A percentile compares a stretch with the other conserved stretches of the same genome.
These are phyloP conservation scores for Crithidia expoeki DNA, from an alignment of 208 protist genomes.

Conservation along the genomic window DNA sequence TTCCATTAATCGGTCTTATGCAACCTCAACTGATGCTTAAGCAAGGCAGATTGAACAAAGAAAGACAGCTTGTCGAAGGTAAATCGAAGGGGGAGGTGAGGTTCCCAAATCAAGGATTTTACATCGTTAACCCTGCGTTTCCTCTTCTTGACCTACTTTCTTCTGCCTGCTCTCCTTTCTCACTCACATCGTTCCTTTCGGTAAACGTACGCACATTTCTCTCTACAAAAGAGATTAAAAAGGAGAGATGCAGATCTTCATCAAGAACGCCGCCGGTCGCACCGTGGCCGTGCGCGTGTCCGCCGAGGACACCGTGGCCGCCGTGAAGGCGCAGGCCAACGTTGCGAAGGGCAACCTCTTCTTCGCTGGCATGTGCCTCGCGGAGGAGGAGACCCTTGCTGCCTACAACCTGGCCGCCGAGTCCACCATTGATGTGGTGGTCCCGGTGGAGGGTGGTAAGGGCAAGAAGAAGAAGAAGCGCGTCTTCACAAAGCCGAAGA, in stretches of 20 bases:
- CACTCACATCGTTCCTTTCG: no score
- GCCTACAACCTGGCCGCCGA: constrained; percentile 79
- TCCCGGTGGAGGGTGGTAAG: constrained; percentile 92
- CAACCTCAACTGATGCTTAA: no score
- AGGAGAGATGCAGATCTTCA: constrained; percentile 93
- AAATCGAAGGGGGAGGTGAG: no score
- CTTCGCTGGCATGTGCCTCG: constrained; percentile 90
- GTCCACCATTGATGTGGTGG: constrained; percentile 89
- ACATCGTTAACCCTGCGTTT: no score
- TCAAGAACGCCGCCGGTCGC: constrained; percentile 91
- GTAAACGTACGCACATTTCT: constrained; percentile 1
- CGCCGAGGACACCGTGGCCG: constrained; percentile 84
- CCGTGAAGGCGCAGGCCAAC: constrained; percentile 80
- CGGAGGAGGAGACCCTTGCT: constrained; percentile 71
- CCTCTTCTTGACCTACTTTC: no score
- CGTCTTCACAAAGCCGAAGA: constrained; percentile 99
- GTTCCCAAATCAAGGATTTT: no score
- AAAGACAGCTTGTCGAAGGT: no score
- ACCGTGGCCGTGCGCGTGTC: constrained; percentile 89
- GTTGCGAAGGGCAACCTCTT: constrained; percentile 79
- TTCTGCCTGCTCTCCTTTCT: no score
- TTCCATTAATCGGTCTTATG: no score
- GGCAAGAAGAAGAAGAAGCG: constrained; percentile 99
- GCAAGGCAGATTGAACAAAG: no score
- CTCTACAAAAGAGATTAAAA: no score